Conservation (phyloP, 2,329 filamentous ascomycete species). For the Ambrosiella beaveri region DNA sequence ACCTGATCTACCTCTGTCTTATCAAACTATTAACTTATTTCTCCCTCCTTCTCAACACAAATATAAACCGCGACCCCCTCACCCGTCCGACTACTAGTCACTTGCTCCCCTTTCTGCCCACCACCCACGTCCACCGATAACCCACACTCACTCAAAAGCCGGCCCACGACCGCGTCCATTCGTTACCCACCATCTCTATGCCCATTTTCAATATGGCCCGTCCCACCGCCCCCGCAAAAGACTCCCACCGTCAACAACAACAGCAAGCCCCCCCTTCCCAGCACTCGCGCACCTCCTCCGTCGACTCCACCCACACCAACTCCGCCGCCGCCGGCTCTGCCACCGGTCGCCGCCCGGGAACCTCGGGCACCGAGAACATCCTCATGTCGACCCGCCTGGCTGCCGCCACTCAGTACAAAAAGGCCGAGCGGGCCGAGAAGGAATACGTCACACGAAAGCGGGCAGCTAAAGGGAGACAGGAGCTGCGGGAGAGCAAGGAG, state of each 20-base stretch:
- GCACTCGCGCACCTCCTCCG: neutral
- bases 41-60: neutral
- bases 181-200: neutral
- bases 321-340: neutral
- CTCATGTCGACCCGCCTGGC: constrained; percentile 23
- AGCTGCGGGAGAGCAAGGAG: constrained; percentile 22
- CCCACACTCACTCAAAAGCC: neutral
- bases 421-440: constrained; percentile 25
- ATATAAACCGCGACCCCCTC: neutral
- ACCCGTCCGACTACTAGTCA: neutral
- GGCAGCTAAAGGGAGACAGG: constrained; percentile 22
- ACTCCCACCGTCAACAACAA: neutral
- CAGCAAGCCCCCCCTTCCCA: neutral
- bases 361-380: constrained; percentile 27
- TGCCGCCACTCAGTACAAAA: constrained; percentile 23
- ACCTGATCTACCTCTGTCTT: neutral
- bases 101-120: neutral
- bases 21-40: neutral
- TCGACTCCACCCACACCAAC: neutral
- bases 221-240: neutral
- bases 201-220: constrained; percentile 11
- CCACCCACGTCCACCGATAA: neutral
- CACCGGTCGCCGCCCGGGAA: constrained; percentile 21
- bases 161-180: neutral
- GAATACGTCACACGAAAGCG: constrained; percentile 26